These are phyloP conservation scores for Pichia sp. DNA, from an alignment of 1,139 yeast genomes.

Conservation along the genomic window DNA sequence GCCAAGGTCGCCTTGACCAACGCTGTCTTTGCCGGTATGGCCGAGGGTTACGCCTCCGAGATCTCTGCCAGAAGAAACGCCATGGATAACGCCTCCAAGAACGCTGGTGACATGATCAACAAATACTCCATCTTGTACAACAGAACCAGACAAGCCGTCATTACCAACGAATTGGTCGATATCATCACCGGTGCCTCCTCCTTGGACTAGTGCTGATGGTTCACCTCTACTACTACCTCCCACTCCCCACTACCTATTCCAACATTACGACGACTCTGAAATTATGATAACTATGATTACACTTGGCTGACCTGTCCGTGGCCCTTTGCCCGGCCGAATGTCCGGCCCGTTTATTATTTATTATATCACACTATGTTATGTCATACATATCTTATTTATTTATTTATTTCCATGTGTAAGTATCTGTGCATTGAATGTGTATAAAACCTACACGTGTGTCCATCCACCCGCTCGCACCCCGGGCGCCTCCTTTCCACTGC, in stretches of 20 bases:
- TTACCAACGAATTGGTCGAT: constrained; percentile 98
- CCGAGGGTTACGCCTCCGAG: constrained; percentile 98
- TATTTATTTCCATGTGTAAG: background rate
- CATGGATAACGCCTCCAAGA: constrained; percentile 99
- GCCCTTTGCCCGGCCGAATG: background rate
- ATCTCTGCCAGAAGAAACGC: constrained; percentile 98
- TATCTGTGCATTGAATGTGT: background rate
- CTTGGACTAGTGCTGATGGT: constrained; percentile 56
- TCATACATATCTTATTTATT: background rate
- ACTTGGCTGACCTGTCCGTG: background rate
- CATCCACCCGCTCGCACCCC: background rate
- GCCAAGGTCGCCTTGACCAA: constrained; percentile 89
- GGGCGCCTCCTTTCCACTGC: background rate
- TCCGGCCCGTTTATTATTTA: background rate
- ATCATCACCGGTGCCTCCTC: constrained; percentile 99
- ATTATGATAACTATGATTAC: background rate
- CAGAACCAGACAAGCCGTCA: constrained; percentile 99
- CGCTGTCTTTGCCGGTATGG: constrained; percentile 85
- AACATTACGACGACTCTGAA: background rate
- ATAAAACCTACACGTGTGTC: background rate
- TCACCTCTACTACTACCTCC: background rate
- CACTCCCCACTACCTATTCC: background rate
- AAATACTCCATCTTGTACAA: constrained; percentile 94
- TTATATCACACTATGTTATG: background rate
- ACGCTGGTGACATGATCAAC: constrained; percentile 98